Percentiles rank a stretch among this genome's conserved stretches.
phyloP scores from a whole-genome alignment of 768 basidiomycete species.

The Boletus sp. region DNA sequence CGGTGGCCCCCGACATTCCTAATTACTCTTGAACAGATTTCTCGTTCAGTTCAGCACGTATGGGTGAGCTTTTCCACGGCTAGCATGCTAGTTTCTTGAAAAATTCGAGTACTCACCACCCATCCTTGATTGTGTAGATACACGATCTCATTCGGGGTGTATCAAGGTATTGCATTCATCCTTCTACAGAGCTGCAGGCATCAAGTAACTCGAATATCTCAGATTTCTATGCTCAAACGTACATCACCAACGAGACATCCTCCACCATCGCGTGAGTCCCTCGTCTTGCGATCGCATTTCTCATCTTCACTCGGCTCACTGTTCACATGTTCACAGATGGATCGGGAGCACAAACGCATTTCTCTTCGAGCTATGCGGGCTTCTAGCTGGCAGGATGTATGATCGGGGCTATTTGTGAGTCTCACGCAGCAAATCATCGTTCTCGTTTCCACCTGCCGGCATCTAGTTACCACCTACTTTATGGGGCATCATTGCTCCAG shows the following conservation, averaged over 20 bases:
- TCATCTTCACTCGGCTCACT: background rate
- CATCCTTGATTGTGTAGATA: conserved; percentile 23
- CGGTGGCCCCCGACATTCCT: background rate
- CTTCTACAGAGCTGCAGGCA: background rate
- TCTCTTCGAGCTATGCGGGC: conserved; percentile 42
- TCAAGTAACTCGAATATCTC: background rate
- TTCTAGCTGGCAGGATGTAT: conserved; percentile 46
- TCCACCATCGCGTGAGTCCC: conserved; percentile 40
- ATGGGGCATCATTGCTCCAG: conserved; percentile 28
- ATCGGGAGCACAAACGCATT: conserved; percentile 51
- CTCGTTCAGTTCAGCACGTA: conserved; percentile 39
- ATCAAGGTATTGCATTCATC: conserved; percentile 33
- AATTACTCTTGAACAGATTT: conserved; percentile 24
- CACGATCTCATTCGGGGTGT: conserved; percentile 40
- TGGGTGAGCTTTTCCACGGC: conserved; percentile 24
- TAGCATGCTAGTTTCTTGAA: background rate
- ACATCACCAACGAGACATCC: conserved; percentile 34
- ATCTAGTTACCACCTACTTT: conserved; percentile 22
- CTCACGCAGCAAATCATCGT: background rate
- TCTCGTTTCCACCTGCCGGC: conserved; percentile 1
- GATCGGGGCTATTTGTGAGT: conserved; percentile 53
- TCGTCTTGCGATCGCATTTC: background rate
- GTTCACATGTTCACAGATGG: conserved; percentile 31
- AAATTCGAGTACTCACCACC: background rate
- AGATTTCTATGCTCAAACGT: conserved; percentile 41